Base-by-base conservation (phyloP, 176 grass and related monocot genomes). In the Rhynchospora tenuis region DNA sequence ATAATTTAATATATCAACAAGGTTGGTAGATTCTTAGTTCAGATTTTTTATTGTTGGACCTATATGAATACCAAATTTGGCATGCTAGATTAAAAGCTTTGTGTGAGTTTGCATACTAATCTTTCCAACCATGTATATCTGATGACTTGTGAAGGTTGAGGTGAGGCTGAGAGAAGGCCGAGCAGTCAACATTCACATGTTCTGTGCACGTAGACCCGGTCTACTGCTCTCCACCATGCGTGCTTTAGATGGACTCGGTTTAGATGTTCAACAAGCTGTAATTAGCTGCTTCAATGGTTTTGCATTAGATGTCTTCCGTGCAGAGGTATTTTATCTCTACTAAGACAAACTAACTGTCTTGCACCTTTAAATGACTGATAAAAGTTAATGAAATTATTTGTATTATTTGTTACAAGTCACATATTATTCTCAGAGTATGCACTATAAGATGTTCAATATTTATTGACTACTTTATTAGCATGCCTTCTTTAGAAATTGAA, bases 271-370 rank as follows among this genome's bases (percentile, higher is more conserved):
- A 43, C 97, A 99, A 88, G 97, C 93, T 71, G 97, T 99, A 27
- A 83, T 88, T 82, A 99, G 97, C 80, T 99, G 97, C 83, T 99
- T 96, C 93, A 99, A 93, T 79, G 97, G 93, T 23, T 99, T 99
- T 50, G 88, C 93, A 55, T 31, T 99, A 44, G 93, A 99, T 47
- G 81, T 99, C 71, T 99, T 99, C 85, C 92, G 91, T 67, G 97
- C 93, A 28, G 97, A 99, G 97, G 97, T 99, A 89, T 38, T 38
- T 38, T 38, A 38, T 38, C 33, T 38, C 33, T 38, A 33, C 31
- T 33, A 33, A 33, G 31, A 33, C 64, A 44, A 20, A 66, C 10
- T 51, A 22, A 79, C 29, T 46, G 16, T 48, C 13, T 78, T 42
- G 15, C 29, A 69, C 65, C 38, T n/a, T 69, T 9, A 13, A 69